Percentiles rank a stretch among this genome's conserved stretches.
These are phyloP conservation scores for Zostera marina DNA, from an alignment of 116 monocot genomes.

Conservation along the genomic window DNA sequence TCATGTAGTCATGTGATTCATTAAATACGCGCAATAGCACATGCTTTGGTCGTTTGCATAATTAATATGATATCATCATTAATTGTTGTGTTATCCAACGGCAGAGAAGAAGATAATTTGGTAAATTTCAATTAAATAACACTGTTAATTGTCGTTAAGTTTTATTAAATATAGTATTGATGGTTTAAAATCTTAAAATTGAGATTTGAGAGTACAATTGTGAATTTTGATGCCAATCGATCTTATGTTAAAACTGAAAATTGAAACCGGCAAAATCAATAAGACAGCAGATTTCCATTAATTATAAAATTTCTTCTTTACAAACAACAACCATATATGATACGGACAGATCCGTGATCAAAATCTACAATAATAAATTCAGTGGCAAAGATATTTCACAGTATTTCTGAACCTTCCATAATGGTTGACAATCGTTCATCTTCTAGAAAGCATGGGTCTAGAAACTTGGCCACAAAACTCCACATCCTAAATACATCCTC, in stretches of 20 bases:
- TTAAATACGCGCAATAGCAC: not conserved
- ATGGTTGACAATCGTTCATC: slow-evolving; percentile 36
- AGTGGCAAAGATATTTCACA: slow-evolving; percentile 1
- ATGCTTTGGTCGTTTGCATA: not conserved
- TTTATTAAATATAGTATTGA: no score
- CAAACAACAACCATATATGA: not conserved
- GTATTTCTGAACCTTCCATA: slow-evolving; percentile 30
- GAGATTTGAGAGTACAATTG: no score
- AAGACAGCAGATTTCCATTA: not conserved
- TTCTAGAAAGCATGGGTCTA: slow-evolving; percentile 64
- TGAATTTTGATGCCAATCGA: no score
- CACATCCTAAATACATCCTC: slow-evolving; percentile 96
- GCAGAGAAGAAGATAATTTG: no score
- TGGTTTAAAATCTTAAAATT: no score
- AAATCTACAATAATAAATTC: slow-evolving; percentile 4
- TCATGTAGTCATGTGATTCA: not conserved
- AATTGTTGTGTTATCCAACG: no score
- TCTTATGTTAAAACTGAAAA: no score
- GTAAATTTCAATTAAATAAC: no score
- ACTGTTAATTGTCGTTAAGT: no score
- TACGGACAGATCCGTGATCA: not conserved
- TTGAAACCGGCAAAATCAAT: not conserved
- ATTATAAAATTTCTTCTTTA: not conserved
- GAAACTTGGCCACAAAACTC: slow-evolving; percentile 86
- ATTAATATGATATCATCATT: no score